Base-by-base conservation (phyloP, 176 grass and related monocot species). In the Puya raimondii region DNA sequence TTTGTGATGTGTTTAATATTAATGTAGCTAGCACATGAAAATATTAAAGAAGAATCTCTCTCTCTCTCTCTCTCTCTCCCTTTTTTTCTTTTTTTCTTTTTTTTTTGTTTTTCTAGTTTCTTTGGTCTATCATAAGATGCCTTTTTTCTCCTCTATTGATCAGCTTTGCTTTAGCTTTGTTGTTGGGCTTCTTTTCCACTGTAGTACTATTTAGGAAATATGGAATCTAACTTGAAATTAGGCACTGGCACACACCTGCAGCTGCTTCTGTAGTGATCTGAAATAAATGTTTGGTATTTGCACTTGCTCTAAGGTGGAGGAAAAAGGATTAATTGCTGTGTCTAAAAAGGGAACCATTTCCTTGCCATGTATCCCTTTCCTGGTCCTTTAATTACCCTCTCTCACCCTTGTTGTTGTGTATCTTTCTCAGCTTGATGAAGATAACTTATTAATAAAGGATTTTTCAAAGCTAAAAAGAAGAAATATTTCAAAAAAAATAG, bases 1-100 rank as follows among this genome's bases (percentile, higher is more conserved):
- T 72, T 7, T 23, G 11, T 54, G 27, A 54, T 23, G 25, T 22
- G 9, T 22, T 18, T 29, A 3, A 61, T 65, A 77, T 87, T 80
- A 71, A 68, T 72, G 49, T 48, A 27, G 22, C 49, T 48, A 27
- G 22, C 49, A 76, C 69, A 42, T 42, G 33, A 42, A 42, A 5
- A 42, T 42, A 42, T 42, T 42, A 42, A 42, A 42, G 33, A 42
- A 42, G 5, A 42, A 5, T 7, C 33, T 6, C 33, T 1, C 33
- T 1, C 33, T 1, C 33, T 6, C 4, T 42, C 33, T 42, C 33
- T 42, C 33, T 42, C 33, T 42, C 33, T 42, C 33, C 1, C 4
- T 42, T 2, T 26, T 2, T 26, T 1, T 23, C 23, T 23, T 1
- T 56, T 15, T 57, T 3, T 21, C 54, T 57, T 1, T 11, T 17